A percentile compares a stretch with the other conserved stretches of the same genome.
Conservation (phyloP, 208 protist genomes). For the Strigomonas galati region DNA sequence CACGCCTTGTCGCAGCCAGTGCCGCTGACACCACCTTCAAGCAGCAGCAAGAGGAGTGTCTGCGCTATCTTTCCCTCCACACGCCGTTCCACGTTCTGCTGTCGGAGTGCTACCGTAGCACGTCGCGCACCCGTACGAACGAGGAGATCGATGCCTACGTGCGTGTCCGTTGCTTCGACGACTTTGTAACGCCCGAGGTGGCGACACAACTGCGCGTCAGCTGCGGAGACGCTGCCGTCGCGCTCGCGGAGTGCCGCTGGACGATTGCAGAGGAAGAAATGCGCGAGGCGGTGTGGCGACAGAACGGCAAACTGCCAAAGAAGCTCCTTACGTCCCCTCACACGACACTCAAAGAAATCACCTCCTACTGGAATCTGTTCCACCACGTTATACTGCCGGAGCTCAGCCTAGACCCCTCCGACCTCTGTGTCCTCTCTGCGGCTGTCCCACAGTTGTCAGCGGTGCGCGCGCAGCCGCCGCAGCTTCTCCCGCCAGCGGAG, state of each 20-base stretch:
- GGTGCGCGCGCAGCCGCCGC: conserved; percentile 13
- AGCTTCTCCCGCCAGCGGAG: conserved; percentile 2
- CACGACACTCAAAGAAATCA: conserved; percentile 30
- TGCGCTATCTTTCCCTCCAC: too few species aligned
- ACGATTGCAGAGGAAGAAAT: conserved; percentile 58
- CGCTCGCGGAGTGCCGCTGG: conserved; percentile 47
- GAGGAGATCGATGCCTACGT: conserved; percentile 3
- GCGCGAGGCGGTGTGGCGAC: conserved; percentile 24
- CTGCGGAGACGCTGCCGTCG: conserved; percentile 21
- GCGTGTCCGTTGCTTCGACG: conserved; percentile 25
- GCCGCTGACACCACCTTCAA: too few species aligned
- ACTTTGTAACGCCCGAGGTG: conserved; percentile 25
- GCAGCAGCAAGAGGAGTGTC: too few species aligned
- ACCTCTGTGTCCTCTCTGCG: conserved; percentile 67
- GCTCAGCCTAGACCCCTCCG: conserved; percentile 46
- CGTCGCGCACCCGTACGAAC: too few species aligned
- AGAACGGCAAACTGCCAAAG: conserved; percentile 28
- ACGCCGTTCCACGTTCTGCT: too few species aligned
- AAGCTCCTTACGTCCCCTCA: conserved; percentile 44
- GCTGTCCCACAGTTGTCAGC: conserved; percentile 44
- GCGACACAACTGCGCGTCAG: conserved; percentile 31
- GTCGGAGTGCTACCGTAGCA: too few species aligned
- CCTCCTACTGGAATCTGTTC: conserved; percentile 66
- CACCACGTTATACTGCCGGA: conserved; percentile 48
- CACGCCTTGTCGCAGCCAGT: conserved; percentile 12